These are phyloP conservation scores for Mycena alexandri DNA, from an alignment of 768 basidiomycete species.

Conservation along the genomic window DNA sequence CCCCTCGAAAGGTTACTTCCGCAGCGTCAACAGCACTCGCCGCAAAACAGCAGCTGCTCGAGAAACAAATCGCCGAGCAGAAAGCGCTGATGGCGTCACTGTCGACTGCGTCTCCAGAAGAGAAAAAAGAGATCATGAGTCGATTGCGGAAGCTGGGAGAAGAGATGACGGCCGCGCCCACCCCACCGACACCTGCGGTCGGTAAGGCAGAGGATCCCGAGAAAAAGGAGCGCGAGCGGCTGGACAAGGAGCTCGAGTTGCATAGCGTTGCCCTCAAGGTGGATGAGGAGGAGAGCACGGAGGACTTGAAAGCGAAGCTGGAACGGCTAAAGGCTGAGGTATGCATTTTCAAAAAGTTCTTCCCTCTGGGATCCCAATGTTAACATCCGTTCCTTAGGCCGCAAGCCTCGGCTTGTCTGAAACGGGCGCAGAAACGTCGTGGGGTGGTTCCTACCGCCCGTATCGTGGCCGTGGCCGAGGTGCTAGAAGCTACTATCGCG, in stretches of 20 bases:
- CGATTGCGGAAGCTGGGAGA: slow-evolving; percentile 81
- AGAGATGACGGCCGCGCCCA: slow-evolving; percentile 73
- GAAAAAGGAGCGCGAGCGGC: slow-evolving; percentile 69
- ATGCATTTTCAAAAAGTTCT: slow-evolving; percentile 40
- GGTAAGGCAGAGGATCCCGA: slow-evolving; percentile 59
- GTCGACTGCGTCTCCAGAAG: slow-evolving; percentile 69
- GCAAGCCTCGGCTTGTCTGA: slow-evolving; percentile 80
- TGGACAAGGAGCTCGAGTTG: slow-evolving; percentile 89
- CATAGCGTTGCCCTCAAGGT: slow-evolving; percentile 60
- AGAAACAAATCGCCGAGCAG: slow-evolving; percentile 90
- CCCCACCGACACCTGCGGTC: slow-evolving; percentile 37
- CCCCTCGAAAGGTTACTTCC: slow-evolving; percentile 55
- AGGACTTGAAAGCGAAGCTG: slow-evolving; percentile 79
- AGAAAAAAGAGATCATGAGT: slow-evolving; percentile 85
- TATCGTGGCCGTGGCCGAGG: slow-evolving; percentile 79
- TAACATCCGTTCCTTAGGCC: slow-evolving; percentile 59
- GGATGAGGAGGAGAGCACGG: slow-evolving; percentile 66
- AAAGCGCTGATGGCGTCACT: slow-evolving; percentile 85
- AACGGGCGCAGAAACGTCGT: slow-evolving; percentile 51
- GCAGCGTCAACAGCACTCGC: slow-evolving; percentile 66
- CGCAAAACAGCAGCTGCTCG: slow-evolving; percentile 79
- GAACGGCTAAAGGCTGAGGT: slow-evolving; percentile 87
- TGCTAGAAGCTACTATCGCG: slow-evolving; percentile 69
- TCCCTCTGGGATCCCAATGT: not conserved
- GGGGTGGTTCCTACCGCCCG: slow-evolving; percentile 66